phyloP scores from a whole-genome alignment of 2,329 filamentous ascomycete species.

The Dryadomyces quercivorus region DNA sequence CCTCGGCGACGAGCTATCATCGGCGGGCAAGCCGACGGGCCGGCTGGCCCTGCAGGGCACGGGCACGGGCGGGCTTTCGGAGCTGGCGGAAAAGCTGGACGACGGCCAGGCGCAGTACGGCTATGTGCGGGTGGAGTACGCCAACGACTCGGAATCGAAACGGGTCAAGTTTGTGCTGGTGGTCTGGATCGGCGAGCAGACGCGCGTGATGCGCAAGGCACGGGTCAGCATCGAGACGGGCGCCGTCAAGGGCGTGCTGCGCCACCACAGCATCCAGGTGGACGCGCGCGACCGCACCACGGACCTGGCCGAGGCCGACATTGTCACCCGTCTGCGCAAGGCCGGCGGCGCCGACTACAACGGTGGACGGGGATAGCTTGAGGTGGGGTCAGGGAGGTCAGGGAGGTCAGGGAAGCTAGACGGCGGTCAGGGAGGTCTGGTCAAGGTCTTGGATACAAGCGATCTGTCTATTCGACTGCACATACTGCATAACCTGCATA shows the following conservation, averaged over 20 bases:
- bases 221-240: conserved; percentile 56
- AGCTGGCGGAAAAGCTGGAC: conserved; percentile 44
- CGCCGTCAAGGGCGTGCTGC: conserved; percentile 49
- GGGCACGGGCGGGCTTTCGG: conserved; percentile 46
- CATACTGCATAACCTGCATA: too few species aligned
- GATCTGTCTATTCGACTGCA: too few species aligned
- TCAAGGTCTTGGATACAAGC: too few species aligned
- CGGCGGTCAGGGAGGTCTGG: not conserved
- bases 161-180: conserved; percentile 57
- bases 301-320: conserved; percentile 49
- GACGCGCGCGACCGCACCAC: conserved; percentile 43
- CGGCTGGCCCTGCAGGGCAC: conserved; percentile 44
- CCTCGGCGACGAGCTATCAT: conserved; percentile 43
- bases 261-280: conserved; percentile 54
- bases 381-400: conserved; percentile 16
- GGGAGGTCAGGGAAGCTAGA: too few species aligned
- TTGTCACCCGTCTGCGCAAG: conserved; percentile 49
- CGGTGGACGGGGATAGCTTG: conserved; percentile 50
- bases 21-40: conserved; percentile 42
- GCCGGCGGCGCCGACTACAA: conserved; percentile 62
- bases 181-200: conserved; percentile 54
- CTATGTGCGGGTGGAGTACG: conserved; percentile 55
- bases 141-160: conserved; percentile 58
- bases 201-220: conserved; percentile 58
- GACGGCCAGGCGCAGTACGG: conserved; percentile 51